Percentiles rank a stretch among this genome's conserved stretches.
Conservation (phyloP, 495 filamentous ascomycete genomes). For the Penicillium nucicola region DNA sequence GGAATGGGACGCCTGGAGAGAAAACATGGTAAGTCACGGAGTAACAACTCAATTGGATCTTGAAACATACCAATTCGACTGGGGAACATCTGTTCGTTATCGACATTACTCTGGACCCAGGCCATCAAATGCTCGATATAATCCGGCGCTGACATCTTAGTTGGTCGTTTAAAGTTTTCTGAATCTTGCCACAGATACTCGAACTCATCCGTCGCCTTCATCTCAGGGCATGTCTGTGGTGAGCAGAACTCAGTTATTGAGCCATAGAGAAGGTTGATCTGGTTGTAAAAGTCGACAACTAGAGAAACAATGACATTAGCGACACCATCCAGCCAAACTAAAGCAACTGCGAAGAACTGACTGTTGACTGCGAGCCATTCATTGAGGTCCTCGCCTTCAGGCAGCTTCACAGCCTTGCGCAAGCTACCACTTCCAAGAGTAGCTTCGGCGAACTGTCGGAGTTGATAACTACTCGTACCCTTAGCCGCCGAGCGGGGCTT, state of each 20-base stretch:
- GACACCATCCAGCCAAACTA: neutral
- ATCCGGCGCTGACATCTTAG: constrained; percentile 94
- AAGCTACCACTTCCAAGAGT: constrained; percentile 93
- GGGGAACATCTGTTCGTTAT: constrained; percentile 93
- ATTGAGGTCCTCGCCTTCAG: constrained; percentile 94
- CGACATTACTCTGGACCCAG: constrained; percentile 93
- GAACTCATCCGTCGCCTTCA: constrained; percentile 99
- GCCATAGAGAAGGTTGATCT: constrained; percentile 97
- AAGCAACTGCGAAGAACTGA: constrained; percentile 31
- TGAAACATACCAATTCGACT: constrained; percentile 71
- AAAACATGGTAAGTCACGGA: constrained; percentile 2
- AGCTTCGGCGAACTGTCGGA: constrained; percentile 96
- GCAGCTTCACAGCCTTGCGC: constrained; percentile 92
- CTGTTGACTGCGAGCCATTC: constrained; percentile 98
- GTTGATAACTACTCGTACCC: constrained; percentile 90
- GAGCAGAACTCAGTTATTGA: constrained; percentile 99
- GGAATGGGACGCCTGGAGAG: constrained; percentile 80
- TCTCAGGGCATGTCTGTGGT: constrained; percentile 92
- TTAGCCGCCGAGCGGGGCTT: constrained; percentile 83
- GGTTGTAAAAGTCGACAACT: constrained; percentile 99
- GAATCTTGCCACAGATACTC: constrained; percentile 98
- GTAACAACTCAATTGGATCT: neutral
- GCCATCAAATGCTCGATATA: constrained; percentile 97
- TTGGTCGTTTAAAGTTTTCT: constrained; percentile 88
- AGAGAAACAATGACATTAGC: constrained; percentile 5